Evolutionary conservation across 371 early-diverging fungal genomes (phyloP), one percentile per base, ranked within the genome.

Genomic region (Lichtheimia corymbifera): DNA sequence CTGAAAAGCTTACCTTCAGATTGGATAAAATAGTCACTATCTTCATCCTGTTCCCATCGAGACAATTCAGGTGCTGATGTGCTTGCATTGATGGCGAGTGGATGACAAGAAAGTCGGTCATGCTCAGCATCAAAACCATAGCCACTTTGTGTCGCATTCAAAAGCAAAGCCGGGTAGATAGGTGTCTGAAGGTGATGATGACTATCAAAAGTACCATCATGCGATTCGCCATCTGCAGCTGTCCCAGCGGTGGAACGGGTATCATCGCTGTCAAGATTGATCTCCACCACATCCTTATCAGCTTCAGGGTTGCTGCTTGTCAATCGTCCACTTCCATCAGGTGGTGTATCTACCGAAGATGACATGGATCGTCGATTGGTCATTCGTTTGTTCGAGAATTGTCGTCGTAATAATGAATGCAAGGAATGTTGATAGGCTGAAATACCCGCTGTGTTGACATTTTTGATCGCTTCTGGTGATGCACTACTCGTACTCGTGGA

Each of bases 241-340:
- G 50, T 25, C 15, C 22, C 24, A 20, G 20, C 22, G 7, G 50
- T 49, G 30, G 50, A 40, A 6, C 25, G 54, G 24, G 43, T 44
- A 27, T 24, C 51, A 52, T 35, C 52, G 50, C 58, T 53, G 50
- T 72, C 67, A 53, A 72, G 44, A 43, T 63, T 53, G 14, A 72
- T 67, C 18, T 72, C 72, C 14, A 67, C 62, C 13, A 72, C 64
- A 58, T 72, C 72, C 20, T 50, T 65, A 47, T 70, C 70, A 11
- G 65, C 70, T 25, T 70, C 65, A 25, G 24, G 20, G n/a, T 9
- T 57, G 2, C 5, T 25, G 22, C 22, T 30, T n/a, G 28, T n/a
- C 15, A 42, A 14, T n/a, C 43, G 41, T 6, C 43, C 18, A 15
- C 43, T 57, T 7, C n/a, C n/a, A 13, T 18, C 27, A 17, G 59